phyloP scores from a whole-genome alignment of 805 yeast genomes.

The Peterozyma xylosa region DNA sequence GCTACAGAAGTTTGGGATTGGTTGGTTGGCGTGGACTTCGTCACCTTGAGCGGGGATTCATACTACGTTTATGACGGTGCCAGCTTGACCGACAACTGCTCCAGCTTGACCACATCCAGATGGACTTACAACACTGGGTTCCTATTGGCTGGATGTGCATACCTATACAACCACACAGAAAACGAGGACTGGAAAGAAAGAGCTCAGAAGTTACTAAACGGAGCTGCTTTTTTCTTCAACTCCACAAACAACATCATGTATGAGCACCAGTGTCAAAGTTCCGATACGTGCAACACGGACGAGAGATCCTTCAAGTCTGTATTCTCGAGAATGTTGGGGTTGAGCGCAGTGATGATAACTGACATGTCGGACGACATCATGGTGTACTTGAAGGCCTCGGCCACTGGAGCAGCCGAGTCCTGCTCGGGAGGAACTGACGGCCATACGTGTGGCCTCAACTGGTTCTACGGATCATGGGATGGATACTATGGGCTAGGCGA shows the following conservation, averaged over 20 bases:
- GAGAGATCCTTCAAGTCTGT: conserved; percentile 72
- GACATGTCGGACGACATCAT: conserved; percentile 38
- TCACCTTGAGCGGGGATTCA: conserved; percentile 21
- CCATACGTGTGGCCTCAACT: conserved; percentile 75
- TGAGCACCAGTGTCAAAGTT: conserved; percentile 66
- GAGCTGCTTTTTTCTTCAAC: conserved; percentile 39
- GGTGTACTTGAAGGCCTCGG: conserved; percentile 37
- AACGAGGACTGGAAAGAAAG: conserved; percentile 54
- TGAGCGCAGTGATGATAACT: conserved; percentile 56
- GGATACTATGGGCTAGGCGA: conserved; percentile 73
- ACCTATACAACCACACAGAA: conserved; percentile 52
- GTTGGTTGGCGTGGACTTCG: conserved; percentile 44
- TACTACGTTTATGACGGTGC: conserved; percentile 68
- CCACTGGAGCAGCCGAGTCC: conserved; percentile 65
- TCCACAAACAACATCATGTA: conserved; percentile 35
- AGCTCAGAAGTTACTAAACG: conserved; percentile 36
- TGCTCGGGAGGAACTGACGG: conserved; percentile 85
- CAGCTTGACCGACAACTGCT: conserved; percentile 37
- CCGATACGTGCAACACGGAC: conserved; percentile 55
- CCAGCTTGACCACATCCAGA: conserved; percentile 41
- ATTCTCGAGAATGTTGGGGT: conserved; percentile 56
- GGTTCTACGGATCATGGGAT: conserved; percentile 61
- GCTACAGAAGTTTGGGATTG: conserved; percentile 73
- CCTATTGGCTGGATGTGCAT: conserved; percentile 63
- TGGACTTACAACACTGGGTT: conserved; percentile 77